phyloP scores from a whole-genome alignment of 2,329 filamentous ascomycete species.

The Trichoderma koningiopsis region DNA sequence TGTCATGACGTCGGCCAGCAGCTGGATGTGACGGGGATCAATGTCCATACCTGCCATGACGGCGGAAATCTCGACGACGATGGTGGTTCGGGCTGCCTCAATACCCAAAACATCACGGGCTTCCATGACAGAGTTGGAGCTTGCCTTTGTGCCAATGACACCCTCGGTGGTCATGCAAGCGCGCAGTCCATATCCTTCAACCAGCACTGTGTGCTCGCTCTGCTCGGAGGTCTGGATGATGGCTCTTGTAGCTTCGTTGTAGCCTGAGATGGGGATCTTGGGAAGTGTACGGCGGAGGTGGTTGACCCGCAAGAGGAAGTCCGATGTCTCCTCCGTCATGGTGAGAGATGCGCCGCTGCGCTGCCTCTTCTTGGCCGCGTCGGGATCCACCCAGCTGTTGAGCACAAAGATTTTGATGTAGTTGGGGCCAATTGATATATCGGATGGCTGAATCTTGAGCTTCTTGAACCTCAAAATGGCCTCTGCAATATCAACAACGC shows the following conservation, averaged over 20 bases:
- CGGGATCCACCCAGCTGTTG: conserved; percentile 39
- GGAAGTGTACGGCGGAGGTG: conserved; percentile 82
- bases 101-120: conserved; percentile 85
- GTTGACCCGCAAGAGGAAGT: conserved; percentile 75
- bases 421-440: conserved; percentile 62
- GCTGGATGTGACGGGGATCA: conserved; percentile 95
- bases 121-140: conserved; percentile 89
- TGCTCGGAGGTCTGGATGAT: conserved; percentile 82
- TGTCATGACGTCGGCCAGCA: conserved; percentile 97
- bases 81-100: conserved; percentile 87
- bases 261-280: conserved; percentile 83
- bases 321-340: conserved; percentile 45
- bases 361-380: conserved; percentile 48
- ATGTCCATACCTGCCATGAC: conserved; percentile 97
- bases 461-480: conserved; percentile 82
- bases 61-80: conserved; percentile 80
- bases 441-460: conserved; percentile 70
- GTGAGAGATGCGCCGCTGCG: conserved; percentile 45
- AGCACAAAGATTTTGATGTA: conserved; percentile 74
- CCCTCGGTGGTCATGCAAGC: conserved; percentile 93
- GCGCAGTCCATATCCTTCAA: conserved; percentile 91
- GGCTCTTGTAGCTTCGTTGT: conserved; percentile 80
- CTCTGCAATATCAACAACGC: conserved; percentile 68
- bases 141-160: conserved; percentile 74
- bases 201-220: conserved; percentile 72